Evolutionary conservation across 768 basidiomycete genomes (phyloP).

Genomic region (Russula abietina): DNA sequence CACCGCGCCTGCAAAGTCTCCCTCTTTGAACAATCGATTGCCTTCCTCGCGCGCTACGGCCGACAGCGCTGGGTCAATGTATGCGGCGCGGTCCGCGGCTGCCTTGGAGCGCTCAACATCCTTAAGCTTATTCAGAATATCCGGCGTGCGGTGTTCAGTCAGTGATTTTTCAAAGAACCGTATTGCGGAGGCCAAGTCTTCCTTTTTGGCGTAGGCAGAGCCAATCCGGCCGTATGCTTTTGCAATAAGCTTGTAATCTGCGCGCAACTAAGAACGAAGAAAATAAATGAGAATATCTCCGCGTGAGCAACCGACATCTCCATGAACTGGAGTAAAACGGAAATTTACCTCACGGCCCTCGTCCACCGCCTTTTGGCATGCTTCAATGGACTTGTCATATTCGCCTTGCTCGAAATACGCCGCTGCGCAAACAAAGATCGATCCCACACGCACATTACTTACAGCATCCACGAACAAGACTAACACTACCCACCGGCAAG

Average conservation of each 20-base stretch:
- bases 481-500: constrained; percentile 53
- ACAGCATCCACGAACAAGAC: not conserved
- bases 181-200: constrained; percentile 69
- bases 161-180: constrained; percentile 92
- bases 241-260: constrained; percentile 92
- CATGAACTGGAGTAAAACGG: not conserved
- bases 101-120: constrained; percentile 71
- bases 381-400: constrained; percentile 84
- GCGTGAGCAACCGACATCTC: not conserved
- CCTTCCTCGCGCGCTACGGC: constrained; percentile 86
- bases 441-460: constrained; percentile 6
- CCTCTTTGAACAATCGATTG: constrained; percentile 84
- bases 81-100: constrained; percentile 74
- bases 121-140: constrained; percentile 85
- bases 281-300: not conserved
- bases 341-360: constrained; percentile 80
- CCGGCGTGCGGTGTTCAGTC: constrained; percentile 93
- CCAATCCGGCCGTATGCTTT: constrained; percentile 92
- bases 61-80: constrained; percentile 84
- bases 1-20: constrained; percentile 88
- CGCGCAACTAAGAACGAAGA: constrained; percentile 52
- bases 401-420: constrained; percentile 92
- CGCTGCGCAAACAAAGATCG: constrained; percentile 41
- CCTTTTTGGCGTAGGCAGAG: constrained; percentile 75
- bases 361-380: constrained; percentile 93